A percentile compares a stretch with the other conserved stretches of the same genome.
Conservation (phyloP, 2,329 filamentous ascomycete species). For the Aspergillus chevalieri region DNA sequence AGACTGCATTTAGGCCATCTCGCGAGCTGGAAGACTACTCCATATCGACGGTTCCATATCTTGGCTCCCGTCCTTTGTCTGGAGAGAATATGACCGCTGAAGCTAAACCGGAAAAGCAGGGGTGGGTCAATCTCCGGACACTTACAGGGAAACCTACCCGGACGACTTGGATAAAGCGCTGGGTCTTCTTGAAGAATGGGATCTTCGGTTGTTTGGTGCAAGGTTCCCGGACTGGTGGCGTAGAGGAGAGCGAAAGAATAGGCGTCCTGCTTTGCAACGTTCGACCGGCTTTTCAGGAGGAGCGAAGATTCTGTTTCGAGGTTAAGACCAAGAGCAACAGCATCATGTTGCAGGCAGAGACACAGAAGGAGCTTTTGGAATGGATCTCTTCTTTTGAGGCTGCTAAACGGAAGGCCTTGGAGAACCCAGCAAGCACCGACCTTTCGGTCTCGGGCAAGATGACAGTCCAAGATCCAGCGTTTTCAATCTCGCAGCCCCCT, state of each 20-base stretch:
- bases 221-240: slow-evolving; percentile 69
- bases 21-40: slow-evolving; percentile 91
- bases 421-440: slow-evolving; percentile 57
- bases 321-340: slow-evolving; percentile 95
- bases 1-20: slow-evolving; percentile 68
- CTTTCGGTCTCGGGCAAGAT: slow-evolving; percentile 38
- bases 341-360: slow-evolving; percentile 85
- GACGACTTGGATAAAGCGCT: slow-evolving; percentile 82
- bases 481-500: slow-evolving; percentile 82
- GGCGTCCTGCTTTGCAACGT: slow-evolving; percentile 91
- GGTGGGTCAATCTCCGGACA: slow-evolving; percentile 82
- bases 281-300: slow-evolving; percentile 83
- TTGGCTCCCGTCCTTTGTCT: slow-evolving; percentile 64
- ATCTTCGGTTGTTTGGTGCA: slow-evolving; percentile 94
- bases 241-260: slow-evolving; percentile 93
- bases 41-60: slow-evolving; percentile 79
- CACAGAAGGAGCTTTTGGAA: slow-evolving; percentile 82
- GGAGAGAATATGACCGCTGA: slow-evolving; percentile 50
- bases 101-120: slow-evolving; percentile 70
- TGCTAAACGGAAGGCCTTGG: slow-evolving; percentile 85
- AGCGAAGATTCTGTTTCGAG: slow-evolving; percentile 94
- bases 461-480: slow-evolving; percentile 62
- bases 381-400: slow-evolving; percentile 93
- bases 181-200: slow-evolving; percentile 93
- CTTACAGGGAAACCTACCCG: slow-evolving; percentile 81